These are phyloP conservation scores for Chondrus crispus DNA, from an alignment of 23 red algal genomes.

Conservation along the genomic window DNA sequence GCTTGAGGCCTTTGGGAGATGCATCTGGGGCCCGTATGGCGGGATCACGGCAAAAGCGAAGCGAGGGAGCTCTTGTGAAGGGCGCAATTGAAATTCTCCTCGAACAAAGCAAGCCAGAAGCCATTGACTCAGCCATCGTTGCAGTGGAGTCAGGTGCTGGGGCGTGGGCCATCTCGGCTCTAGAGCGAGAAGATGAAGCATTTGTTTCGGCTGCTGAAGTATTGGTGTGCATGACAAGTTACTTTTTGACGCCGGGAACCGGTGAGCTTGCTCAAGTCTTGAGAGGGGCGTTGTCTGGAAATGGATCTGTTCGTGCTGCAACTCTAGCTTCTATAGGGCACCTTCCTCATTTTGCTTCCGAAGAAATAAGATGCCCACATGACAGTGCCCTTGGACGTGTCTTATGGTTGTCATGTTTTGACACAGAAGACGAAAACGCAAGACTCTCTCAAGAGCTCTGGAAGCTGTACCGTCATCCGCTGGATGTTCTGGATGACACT, in stretches of 20 bases:
- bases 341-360: conserved; percentile 44
- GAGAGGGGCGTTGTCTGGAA: conserved; percentile 75
- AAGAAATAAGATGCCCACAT: conserved; percentile 27
- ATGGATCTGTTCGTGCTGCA: conserved; percentile 81
- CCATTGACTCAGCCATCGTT: conserved; percentile 67
- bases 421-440: conserved; percentile 66
- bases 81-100: conserved; percentile 49
- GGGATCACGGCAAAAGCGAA: conserved; percentile 13
- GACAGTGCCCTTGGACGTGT: conserved; percentile 57
- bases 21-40: background rate
- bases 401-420: conserved; percentile 70
- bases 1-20: too few species aligned
- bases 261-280: conserved; percentile 48
- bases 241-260: conserved; percentile 55
- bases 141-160: conserved; percentile 53
- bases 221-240: conserved; percentile 42
- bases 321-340: conserved; percentile 39
- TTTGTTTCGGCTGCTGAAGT: conserved; percentile 69
- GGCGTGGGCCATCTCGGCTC: conserved; percentile 39
- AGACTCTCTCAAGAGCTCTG: conserved; percentile 57
- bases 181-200: conserved; percentile 75
- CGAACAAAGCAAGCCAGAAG: conserved; percentile 51
- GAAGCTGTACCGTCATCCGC: conserved; percentile 64
- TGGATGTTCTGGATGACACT: conserved; percentile 39
- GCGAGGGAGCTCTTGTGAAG: conserved; percentile 32